These are phyloP conservation scores for Nicotiana sylvestris DNA, from an alignment of 257 asterid species.

Conservation along the genomic window DNA sequence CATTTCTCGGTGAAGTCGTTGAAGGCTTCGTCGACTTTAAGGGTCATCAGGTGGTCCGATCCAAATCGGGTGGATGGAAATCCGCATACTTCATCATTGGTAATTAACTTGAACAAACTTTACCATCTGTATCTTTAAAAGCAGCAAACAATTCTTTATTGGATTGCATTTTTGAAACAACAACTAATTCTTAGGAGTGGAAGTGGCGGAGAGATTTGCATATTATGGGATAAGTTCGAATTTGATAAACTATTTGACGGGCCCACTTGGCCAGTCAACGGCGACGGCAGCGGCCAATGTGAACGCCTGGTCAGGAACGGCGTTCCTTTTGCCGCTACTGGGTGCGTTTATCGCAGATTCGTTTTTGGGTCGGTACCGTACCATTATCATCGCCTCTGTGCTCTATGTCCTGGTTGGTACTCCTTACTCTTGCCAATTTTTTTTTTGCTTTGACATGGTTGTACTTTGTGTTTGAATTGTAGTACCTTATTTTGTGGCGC, in stretches of 20 bases:
- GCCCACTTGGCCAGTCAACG: conserved; percentile 12
- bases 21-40: not conserved
- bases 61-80: conserved; percentile 14
- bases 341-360: conserved; percentile 15
- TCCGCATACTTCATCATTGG: conserved; percentile 12
- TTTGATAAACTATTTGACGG: conserved; percentile 10
- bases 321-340: conserved; percentile 4
- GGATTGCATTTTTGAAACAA: too few species aligned
- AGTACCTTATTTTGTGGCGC: too few species aligned
- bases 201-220: conserved; percentile 15
- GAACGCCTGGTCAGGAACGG: conserved; percentile 12
- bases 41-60: conserved; percentile 4
- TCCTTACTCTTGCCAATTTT: not conserved
- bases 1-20: not conserved
- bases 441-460: too few species aligned
- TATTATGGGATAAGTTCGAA: conserved; percentile 13
- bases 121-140: not conserved
- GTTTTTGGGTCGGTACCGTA: conserved; percentile 10
- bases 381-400: conserved; percentile 9
- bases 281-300: conserved; percentile 8
- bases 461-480: too few species aligned
- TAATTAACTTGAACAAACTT: not conserved
- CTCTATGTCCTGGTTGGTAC: conserved; percentile 10
- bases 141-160: too few species aligned
- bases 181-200: not conserved